Evolutionary conservation across 2,329 filamentous ascomycete species (phyloP).

Genomic region (Cladosporium sp.): DNA sequence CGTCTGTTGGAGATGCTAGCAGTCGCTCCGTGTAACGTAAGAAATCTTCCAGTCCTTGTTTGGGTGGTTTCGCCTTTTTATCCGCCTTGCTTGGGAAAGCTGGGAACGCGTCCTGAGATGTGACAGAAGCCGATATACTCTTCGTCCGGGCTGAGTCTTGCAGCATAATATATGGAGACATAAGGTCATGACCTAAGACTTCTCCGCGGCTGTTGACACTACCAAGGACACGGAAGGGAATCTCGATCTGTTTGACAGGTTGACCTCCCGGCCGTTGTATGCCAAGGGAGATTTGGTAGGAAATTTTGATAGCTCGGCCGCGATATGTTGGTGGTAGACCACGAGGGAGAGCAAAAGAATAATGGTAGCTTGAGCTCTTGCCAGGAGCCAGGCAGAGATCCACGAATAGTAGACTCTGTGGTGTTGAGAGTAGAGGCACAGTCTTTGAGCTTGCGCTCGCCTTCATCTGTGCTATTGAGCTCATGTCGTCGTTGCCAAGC

Average conservation of each 20-base stretch:
- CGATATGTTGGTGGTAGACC: conserved; percentile 88
- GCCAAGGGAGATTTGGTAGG: conserved; percentile 85
- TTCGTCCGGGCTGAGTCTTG: conserved; percentile 68
- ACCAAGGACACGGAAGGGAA: conserved; percentile 88
- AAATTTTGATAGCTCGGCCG: conserved; percentile 89
- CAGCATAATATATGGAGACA: conserved; percentile 87
- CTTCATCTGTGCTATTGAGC: conserved; percentile 93
- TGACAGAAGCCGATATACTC: conserved; percentile 29
- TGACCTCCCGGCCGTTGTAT: conserved; percentile 83
- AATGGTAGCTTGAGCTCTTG: conserved; percentile 82
- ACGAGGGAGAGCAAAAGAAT: conserved; percentile 77
- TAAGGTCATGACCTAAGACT: conserved; percentile 86
- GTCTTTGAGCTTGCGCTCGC: conserved; percentile 79
- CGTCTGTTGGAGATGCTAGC: conserved; percentile 55
- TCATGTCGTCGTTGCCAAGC: conserved; percentile 79
- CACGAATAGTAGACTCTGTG: conserved; percentile 93
- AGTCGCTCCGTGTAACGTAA: conserved; percentile 73
- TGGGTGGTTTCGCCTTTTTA: conserved; percentile 36
- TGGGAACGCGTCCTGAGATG: conserved; percentile 14
- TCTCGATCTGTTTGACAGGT: conserved; percentile 79
- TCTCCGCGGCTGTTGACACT: conserved; percentile 88
- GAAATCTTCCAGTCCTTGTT: conserved; percentile 58
- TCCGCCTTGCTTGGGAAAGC: conserved; percentile 24
- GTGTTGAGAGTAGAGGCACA: conserved; percentile 87
- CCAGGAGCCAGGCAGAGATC: conserved; percentile 83